Percentiles rank a stretch among this genome's conserved stretches.
Evolutionary conservation across 768 basidiomycete species (phyloP).

Genomic region (Polyporus arcularius): DNA sequence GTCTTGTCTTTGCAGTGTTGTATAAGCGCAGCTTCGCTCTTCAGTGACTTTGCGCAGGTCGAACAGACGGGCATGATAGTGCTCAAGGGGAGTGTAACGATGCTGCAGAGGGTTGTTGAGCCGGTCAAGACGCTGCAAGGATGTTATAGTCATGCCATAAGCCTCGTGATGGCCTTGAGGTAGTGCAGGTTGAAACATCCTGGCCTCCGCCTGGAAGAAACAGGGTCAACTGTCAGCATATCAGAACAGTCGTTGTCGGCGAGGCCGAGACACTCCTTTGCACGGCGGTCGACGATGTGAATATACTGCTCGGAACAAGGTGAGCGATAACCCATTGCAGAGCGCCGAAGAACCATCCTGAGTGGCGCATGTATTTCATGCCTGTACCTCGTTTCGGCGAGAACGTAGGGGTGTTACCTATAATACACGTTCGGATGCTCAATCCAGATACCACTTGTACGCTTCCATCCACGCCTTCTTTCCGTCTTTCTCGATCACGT

Average conservation of each 20-base stretch:
- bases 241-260: not conserved
- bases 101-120: not conserved
- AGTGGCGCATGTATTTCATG: not conserved
- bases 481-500: constrained; percentile 51
- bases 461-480: constrained; percentile 42
- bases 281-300: too few relatives aligned
- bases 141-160: not conserved
- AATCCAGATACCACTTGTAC: constrained; percentile 29
- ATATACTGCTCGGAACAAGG: not conserved
- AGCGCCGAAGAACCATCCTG: too few relatives aligned
- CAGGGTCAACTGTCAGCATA: not conserved
- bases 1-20: constrained; percentile 17
- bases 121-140: too few relatives aligned
- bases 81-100: not conserved
- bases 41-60: not conserved
- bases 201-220: not conserved
- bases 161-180: constrained; percentile 13
- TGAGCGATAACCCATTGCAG: not conserved
- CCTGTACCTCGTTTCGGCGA: not conserved
- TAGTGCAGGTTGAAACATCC: not conserved
- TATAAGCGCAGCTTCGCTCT: not conserved
- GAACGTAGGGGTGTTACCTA: not conserved
- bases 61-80: not conserved
- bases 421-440: not conserved
- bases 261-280: not conserved